Evolutionary conservation across 2,329 filamentous ascomycete species (phyloP), one percentile per base, ranked within the genome.

Genomic region (Cytospora schulzeri): DNA sequence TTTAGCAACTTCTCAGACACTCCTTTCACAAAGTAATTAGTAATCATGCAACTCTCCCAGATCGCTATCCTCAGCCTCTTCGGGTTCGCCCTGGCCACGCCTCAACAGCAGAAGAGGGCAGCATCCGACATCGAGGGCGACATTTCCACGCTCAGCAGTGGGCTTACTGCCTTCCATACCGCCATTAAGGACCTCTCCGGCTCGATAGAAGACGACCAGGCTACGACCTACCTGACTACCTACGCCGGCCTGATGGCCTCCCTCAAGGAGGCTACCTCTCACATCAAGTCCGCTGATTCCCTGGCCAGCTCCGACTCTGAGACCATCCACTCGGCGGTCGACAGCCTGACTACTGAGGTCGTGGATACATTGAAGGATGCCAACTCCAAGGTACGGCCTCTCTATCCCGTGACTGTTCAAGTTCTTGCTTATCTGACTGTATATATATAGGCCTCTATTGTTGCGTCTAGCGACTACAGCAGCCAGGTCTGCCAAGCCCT

Each of bases 131-230:
- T 66, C 45, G 52, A 67, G 38, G 15, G 62, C 3, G 58, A 56
- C 50, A 65, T 67, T 24, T 24, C 61, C 12, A 55, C 48, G 56
- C 15, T 64, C 53, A 57, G 61, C 19, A 50, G 52, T 5, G 61
- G 63, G 33, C 57, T 66, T 52, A 61, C 64, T 12, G 48, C 57
- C 35, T 66, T 64, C 61, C 50, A 66, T 35, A 26, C 35, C 3
- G 33, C 53, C 35, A 64, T 66, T 57, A 66, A 64, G 57, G 31
- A 29, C 8, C 64, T 66, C 61, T 60, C 64, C 3, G 64, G 61
- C 45, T 56, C 28, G 17, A 15, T 64, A 52, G 64, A 3, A 11
- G 14, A 35, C 14, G 33, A 35, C 33, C 33, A 35, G 35, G 64
- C 61, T 11, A 64, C 22, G 35, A 61, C 19, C 57, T 66, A n/a